Evolutionary conservation across 2,329 filamentous ascomycete species (phyloP), one percentile per base, ranked within the genome.

Genomic region (Colletotrichum brevisporum): DNA sequence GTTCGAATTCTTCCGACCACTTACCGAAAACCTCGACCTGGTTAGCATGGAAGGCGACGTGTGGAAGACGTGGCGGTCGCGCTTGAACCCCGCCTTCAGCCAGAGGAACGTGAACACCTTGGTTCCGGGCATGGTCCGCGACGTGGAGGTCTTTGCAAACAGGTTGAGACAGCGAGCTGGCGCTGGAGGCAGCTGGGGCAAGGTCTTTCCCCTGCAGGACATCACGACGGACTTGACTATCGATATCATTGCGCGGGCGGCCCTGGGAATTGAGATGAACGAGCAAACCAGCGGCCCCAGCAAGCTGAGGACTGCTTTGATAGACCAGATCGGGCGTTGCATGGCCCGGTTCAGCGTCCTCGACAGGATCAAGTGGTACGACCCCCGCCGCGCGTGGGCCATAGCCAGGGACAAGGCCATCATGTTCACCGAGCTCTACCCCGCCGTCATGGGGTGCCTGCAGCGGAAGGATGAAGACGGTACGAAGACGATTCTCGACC

Each of bases 71-170:
- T 82, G 79, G 76, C 78, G 58, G 64, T 71, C 71, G 36, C 62
- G 76, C 21, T 77, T 82, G 36, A 82, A 75, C 26, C 80, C 78
- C 1, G 79, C 76, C 2, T 83, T 83, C 67, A 81, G 79, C 54
- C 72, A 75, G 21, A 75, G 79, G 57, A 82, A 79, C 54, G 65
- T 82, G 52, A 74, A 73, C 1, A 75, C 76, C 1, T 74, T 79
- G 50, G 73, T 81, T 3, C 78, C 80, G 1, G 79, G 79, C 13
- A 75, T 83, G 15, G 60, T 82, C 5, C 76, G 81, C 36, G 82
- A 83, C 52, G 76, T 78, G 0, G 74, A 76, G 9, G 76, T 78
- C 2, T 83, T 84, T 53, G 72, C 73, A 45, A 71, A 77, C 5
- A 69, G 75, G 5, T 72, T 82, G 1, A 72, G 73, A 48, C 36